Evolutionary conservation across 179 eudicot genomes (phyloP), one percentile per base, ranked within the genome.

Genomic region (Drosera spatulata): DNA sequence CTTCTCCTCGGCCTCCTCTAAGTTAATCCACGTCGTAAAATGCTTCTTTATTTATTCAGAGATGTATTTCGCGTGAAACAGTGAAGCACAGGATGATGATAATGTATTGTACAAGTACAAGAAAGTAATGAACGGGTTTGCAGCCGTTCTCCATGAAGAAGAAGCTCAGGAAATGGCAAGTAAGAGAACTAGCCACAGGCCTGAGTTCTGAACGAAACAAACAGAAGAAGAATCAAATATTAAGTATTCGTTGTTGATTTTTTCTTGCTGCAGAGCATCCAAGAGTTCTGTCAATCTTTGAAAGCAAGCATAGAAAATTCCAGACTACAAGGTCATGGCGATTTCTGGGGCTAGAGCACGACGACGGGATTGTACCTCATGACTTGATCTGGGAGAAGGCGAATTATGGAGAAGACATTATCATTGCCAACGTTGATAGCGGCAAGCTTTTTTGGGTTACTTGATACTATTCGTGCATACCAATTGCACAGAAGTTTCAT

Each of bases 281-380:
- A 7, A 50, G 37, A 39, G 75, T 71, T 41, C 48, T 66, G 46
- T 66, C 71, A 5, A 46, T 71, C 5, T 61, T 61, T 50, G 56
- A 61, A 56, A n/a, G 39, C 58, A 12, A 41, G 41, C 6, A 6
- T n/a, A 50, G 59, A 39, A 33, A 14, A 45, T 49, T 41, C 22
- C 63, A 51, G 11, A 71, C 75, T 3, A 66, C 53, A 42, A 56
- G 40, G 0, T 61, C 71, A 5, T 66, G 67, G 75, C 62, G 61
- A 11, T 71, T 61, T 44, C 50, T 66, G 47, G 41, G 41, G 5
- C 54, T 62, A 5, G 59, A 47, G 39, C 48, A 61, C 7, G 33
- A 56, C 4, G 44, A 14, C 7, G 4, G 4, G 6, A 14, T 6
- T 9, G 14, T 5, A 8, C 7, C 50, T 9, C 38, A 50, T 44